Evolutionary conservation across 1,284 basidiomycete species (phyloP).

Genomic region (Puccinia hordei): DNA sequence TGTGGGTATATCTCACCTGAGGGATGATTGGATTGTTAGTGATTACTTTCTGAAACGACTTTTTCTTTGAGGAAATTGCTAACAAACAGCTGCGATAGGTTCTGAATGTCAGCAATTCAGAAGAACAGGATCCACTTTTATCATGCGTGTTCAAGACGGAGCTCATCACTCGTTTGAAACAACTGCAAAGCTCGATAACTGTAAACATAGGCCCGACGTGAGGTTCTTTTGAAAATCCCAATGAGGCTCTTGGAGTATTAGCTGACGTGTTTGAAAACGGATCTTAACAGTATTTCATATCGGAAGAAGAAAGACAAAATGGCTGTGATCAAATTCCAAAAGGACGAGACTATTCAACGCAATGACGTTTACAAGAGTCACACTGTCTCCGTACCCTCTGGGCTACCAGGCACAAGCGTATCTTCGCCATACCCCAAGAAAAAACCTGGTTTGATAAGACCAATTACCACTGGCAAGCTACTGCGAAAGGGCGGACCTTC

Average conservation of each 20-base stretch:
- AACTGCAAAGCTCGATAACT: constrained; percentile 73
- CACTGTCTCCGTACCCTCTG: constrained; percentile 80
- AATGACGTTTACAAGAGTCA: constrained; percentile 94
- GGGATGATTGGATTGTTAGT: constrained; percentile 91
- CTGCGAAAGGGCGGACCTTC: constrained; percentile 73
- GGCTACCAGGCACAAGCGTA: constrained; percentile 77
- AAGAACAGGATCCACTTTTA: constrained; percentile 94
- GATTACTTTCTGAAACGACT: not conserved
- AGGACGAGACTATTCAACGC: constrained; percentile 79
- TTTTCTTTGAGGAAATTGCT: constrained; percentile 11
- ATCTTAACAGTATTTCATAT: constrained; percentile 71
- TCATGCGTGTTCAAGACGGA: constrained; percentile 96
- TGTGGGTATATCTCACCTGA: constrained; percentile 80
- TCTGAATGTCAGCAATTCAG: constrained; percentile 72
- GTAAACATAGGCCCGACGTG: constrained; percentile 76
- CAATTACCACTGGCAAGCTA: constrained; percentile 81
- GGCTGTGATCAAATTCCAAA: constrained; percentile 80
- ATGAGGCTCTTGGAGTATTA: not conserved
- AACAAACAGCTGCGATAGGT: constrained; percentile 60
- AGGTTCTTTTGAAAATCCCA: constrained; percentile 58
- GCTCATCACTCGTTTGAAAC: constrained; percentile 77
- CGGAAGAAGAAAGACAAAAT: constrained; percentile 97
- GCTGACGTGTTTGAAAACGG: not conserved
- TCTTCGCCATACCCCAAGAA: constrained; percentile 82
- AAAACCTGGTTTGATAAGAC: constrained; percentile 78